These are phyloP conservation scores for Rhizophagus prolifer DNA, from an alignment of 192 early-diverging fungal species.

Conservation along the genomic window DNA sequence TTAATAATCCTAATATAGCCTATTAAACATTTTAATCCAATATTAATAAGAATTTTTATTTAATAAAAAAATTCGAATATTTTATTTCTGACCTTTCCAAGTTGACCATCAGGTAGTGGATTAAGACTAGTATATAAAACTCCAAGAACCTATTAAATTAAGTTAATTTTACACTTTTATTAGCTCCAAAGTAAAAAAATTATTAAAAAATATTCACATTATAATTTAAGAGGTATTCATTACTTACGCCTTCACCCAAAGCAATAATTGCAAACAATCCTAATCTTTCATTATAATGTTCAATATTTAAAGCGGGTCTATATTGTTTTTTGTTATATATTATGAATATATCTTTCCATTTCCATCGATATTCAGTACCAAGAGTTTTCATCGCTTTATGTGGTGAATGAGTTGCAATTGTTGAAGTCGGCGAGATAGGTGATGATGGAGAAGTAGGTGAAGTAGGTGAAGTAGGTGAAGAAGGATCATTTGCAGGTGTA, in stretches of 20 bases:
- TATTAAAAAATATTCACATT: no score
- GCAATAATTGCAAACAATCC: constrained; percentile 38
- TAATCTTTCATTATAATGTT: constrained; percentile 40
- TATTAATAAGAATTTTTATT: background rate
- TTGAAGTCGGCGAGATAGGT: background rate
- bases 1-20: constrained; percentile 36
- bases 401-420: background rate
- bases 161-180: background rate
- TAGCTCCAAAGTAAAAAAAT: background rate
- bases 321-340: constrained; percentile 14
- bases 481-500: background rate
- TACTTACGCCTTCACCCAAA: constrained; percentile 39
- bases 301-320: constrained; percentile 41
- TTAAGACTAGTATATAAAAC: constrained; percentile 31
- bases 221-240: background rate
- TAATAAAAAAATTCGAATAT: background rate
- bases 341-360: constrained; percentile 19
- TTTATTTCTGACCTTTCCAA: constrained; percentile 25
- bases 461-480: background rate
- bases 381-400: constrained; percentile 20
- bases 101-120: constrained; percentile 19
- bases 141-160: constrained; percentile 21
- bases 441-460: background rate
- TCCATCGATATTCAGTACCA: constrained; percentile 28
- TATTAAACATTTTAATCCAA: background rate